phyloP scores from a whole-genome alignment of 805 yeast species.

The Wickerhamiella allomyrinae region DNA sequence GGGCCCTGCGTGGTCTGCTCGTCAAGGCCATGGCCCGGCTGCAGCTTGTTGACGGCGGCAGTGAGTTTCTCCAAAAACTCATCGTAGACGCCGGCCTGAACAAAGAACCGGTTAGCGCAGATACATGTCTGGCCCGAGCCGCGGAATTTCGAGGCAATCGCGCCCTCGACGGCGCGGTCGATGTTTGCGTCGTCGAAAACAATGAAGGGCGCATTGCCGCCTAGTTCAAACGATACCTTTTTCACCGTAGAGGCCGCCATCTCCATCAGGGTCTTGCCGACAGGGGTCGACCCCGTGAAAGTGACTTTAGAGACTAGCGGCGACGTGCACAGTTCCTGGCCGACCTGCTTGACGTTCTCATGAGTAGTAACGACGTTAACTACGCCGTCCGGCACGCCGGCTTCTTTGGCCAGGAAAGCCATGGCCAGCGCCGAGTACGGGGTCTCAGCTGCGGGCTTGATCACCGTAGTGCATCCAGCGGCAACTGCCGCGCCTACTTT shows the following conservation, averaged over 20 bases:
- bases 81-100: conserved; percentile 53
- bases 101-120: conserved; percentile 58
- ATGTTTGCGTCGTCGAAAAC: conserved; percentile 62
- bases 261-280: conserved; percentile 52
- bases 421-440: conserved; percentile 61
- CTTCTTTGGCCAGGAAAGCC: conserved; percentile 44
- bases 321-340: conserved; percentile 42
- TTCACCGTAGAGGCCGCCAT: conserved; percentile 49
- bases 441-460: conserved; percentile 67
- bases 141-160: conserved; percentile 54
- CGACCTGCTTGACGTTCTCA: conserved; percentile 28
- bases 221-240: conserved; percentile 59
- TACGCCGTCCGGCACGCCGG: conserved; percentile 61
- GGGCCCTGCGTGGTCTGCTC: conserved; percentile 62
- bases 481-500: conserved; percentile 67
- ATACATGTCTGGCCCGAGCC: conserved; percentile 74
- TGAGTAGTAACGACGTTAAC: conserved; percentile 43
- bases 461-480: conserved; percentile 63
- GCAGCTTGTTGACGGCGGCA: conserved; percentile 31
- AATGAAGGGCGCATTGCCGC: conserved; percentile 71
- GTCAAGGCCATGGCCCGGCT: conserved; percentile 50
- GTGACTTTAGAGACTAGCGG: conserved; percentile 49
- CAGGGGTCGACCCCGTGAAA: conserved; percentile 66
- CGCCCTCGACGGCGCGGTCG: conserved; percentile 51
- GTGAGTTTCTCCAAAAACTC: conserved; percentile 39